phyloP scores from a whole-genome alignment of 2,329 filamentous ascomycete species.

The Magnaporthales sp. region DNA sequence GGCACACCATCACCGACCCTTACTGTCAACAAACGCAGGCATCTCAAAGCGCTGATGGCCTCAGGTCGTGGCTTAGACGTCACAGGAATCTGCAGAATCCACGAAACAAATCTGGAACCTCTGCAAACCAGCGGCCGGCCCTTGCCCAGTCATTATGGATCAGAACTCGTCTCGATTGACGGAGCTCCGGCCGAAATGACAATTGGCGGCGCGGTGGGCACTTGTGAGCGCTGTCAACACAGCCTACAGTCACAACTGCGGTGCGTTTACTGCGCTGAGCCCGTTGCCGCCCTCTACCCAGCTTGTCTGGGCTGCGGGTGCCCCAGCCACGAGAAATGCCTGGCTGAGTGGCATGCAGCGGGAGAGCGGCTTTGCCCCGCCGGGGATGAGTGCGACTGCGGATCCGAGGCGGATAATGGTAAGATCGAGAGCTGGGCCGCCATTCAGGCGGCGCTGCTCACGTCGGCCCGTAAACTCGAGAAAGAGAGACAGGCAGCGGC shows the following conservation, averaged over 20 bases:
- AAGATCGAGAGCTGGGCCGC: constrained; percentile 55
- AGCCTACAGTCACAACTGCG: constrained; percentile 45
- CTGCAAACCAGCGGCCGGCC: constrained; percentile 31
- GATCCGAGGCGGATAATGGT: constrained; percentile 45
- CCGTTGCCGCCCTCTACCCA: constrained; percentile 49
- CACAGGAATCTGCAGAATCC: constrained; percentile 52
- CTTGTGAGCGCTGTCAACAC: constrained; percentile 39
- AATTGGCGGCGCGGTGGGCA: constrained; percentile 38
- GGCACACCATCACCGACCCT: constrained; percentile 28
- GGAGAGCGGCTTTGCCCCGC: constrained; percentile 51
- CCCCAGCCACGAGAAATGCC: constrained; percentile 49
- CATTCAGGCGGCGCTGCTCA: constrained; percentile 29
- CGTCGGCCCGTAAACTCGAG: neutral
- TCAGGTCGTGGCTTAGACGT: constrained; percentile 52
- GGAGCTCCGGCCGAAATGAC: constrained; percentile 35
- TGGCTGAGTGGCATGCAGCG: constrained; percentile 48
- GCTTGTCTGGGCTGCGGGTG: constrained; percentile 57
- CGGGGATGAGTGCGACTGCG: constrained; percentile 56
- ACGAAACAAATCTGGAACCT: constrained; percentile 54
- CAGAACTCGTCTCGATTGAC: constrained; percentile 15
- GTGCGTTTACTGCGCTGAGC: constrained; percentile 56
- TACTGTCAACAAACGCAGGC: constrained; percentile 43
- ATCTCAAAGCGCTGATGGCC: constrained; percentile 38
- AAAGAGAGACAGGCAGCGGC: neutral
- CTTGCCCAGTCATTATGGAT: constrained; percentile 24